Conservation (phyloP, 805 yeast genomes). For the Cyberlindnera mycetangii region DNA sequence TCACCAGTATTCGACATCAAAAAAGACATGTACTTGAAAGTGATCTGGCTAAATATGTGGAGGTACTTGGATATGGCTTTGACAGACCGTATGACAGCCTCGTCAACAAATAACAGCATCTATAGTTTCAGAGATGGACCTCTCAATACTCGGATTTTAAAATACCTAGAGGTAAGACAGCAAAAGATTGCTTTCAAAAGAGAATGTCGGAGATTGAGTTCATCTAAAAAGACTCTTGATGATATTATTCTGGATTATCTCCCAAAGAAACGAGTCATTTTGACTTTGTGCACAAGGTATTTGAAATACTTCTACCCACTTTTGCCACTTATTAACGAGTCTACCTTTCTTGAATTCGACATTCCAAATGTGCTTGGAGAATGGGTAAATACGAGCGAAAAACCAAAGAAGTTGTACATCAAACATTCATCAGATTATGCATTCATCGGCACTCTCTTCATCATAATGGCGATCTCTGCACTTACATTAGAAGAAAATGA, state of each 20-base stretch:
- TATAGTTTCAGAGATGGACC: background rate
- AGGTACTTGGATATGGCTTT: slow-evolving; percentile 8
- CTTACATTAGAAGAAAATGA: slow-evolving; percentile 19
- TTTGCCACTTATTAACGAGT: slow-evolving; percentile 26
- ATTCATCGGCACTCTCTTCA: slow-evolving; percentile 17
- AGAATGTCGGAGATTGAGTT: background rate
- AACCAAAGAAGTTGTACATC: slow-evolving; percentile 5
- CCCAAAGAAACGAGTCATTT: slow-evolving; percentile 16
- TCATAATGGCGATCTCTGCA: slow-evolving; percentile 21
- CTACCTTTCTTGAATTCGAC: slow-evolving; percentile 15
- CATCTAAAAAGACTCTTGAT: slow-evolving; percentile 2
- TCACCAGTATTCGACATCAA: slow-evolving; percentile 45
- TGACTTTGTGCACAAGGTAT: slow-evolving; percentile 20
- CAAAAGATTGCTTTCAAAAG: slow-evolving; percentile 10
- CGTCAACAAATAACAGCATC: background rate
- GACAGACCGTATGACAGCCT: background rate
- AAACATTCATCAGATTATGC: slow-evolving; percentile 18
- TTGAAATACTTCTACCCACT: slow-evolving; percentile 26
- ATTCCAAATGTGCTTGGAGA: slow-evolving; percentile 14
- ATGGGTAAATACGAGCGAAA: background rate
- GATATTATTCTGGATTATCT: slow-evolving; percentile 12
- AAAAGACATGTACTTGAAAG: slow-evolving; percentile 41
- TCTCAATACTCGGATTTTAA: too few relatives aligned
- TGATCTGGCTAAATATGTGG: slow-evolving; percentile 33
- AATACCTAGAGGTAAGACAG: slow-evolving; percentile 14